These are phyloP conservation scores for Acanthochlamys bracteata DNA, from an alignment of 106 monocot genomes.

Conservation along the genomic window DNA sequence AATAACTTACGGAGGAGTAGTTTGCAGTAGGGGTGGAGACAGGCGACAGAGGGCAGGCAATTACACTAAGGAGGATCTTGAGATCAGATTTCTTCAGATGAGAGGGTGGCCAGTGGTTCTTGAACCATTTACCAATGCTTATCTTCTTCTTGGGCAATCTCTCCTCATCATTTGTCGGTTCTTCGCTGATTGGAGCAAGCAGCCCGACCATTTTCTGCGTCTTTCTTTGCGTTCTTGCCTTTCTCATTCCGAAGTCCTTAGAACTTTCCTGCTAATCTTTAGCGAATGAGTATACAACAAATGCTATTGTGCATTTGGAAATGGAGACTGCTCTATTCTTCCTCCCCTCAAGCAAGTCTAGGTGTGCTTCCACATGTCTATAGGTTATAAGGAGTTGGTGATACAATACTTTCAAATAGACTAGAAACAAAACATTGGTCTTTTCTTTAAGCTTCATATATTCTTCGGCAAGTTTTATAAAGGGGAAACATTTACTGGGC, in stretches of 20 bases:
- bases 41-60: slow-evolving; percentile 89
- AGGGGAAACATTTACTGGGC: too few species aligned
- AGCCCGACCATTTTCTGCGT: slow-evolving; percentile 20
- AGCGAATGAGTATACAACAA: neutral
- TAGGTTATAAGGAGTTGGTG: too few species aligned
- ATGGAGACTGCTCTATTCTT: too few species aligned
- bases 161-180: slow-evolving; percentile 39
- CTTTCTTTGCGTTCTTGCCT: slow-evolving; percentile 6
- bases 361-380: too few species aligned
- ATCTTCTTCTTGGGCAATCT: slow-evolving; percentile 18
- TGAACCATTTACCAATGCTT: slow-evolving; percentile 38
- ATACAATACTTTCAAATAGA: too few species aligned
- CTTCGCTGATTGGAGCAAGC: slow-evolving; percentile 63
- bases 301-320: too few species aligned
- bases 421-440: too few species aligned
- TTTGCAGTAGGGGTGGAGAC: slow-evolving; percentile 24
- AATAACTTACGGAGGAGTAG: slow-evolving; percentile 9
- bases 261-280: neutral
- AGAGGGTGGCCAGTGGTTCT: slow-evolving; percentile 28
- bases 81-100: slow-evolving; percentile 34
- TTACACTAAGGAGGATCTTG: slow-evolving; percentile 62
- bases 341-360: too few species aligned
- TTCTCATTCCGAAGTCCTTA: neutral
- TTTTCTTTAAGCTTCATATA: too few species aligned
- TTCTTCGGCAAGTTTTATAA: too few species aligned